Evolutionary conservation across 1,284 basidiomycete species (phyloP).

Genomic region (Melampsora abietis-canadensis): DNA sequence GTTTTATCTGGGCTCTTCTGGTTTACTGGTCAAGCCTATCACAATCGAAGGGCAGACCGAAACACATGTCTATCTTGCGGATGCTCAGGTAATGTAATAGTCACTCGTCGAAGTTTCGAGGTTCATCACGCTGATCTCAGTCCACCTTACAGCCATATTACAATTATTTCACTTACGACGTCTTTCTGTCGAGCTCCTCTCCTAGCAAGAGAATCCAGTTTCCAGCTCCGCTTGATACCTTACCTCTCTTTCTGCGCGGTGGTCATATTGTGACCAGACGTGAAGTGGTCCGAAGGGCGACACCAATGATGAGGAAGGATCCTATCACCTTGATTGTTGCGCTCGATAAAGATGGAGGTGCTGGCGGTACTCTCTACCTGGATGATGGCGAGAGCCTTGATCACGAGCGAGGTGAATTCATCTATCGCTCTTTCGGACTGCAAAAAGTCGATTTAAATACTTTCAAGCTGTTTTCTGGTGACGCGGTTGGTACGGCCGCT

Average conservation of each 20-base stretch:
- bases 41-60: conserved; percentile 70
- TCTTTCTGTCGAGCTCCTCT: conserved; percentile 50
- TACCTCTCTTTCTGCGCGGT: conserved; percentile 86
- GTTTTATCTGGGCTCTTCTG: conserved; percentile 83
- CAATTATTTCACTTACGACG: conserved; percentile 70
- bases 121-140: conserved; percentile 59
- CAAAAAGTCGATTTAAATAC: conserved; percentile 57
- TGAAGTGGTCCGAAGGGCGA: conserved; percentile 78
- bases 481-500: conserved; percentile 60
- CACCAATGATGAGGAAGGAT: conserved; percentile 81
- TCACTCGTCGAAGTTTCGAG: conserved; percentile 61
- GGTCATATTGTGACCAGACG: conserved; percentile 83
- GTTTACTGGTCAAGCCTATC: conserved; percentile 87
- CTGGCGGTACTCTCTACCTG: conserved; percentile 82
- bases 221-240: conserved; percentile 69
- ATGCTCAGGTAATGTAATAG: conserved; percentile 70
- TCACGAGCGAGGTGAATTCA: conserved; percentile 71
- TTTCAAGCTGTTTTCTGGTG: conserved; percentile 58
- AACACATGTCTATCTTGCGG: conserved; percentile 77
- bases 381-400: conserved; percentile 88
- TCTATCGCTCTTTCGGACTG: conserved; percentile 62
- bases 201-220: conserved; percentile 62
- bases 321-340: conserved; percentile 89
- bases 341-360: conserved; percentile 64
- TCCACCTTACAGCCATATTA: conserved; percentile 73